phyloP scores from a whole-genome alignment of 805 yeast species.

The Candida rishiriensis region DNA sequence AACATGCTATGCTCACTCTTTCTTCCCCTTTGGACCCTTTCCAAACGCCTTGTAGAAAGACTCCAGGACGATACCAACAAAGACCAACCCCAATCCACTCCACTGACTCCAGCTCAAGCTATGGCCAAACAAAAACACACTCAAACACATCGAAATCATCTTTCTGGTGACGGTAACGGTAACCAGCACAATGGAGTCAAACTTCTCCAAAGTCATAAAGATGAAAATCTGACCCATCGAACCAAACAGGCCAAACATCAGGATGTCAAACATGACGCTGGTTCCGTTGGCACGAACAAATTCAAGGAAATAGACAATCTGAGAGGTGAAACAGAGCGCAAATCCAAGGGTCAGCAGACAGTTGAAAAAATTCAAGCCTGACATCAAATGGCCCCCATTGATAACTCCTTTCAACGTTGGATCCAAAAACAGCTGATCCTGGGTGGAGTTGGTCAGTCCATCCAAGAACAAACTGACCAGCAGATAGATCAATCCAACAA shows the following conservation, averaged over 20 bases:
- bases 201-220: conserved; percentile 74
- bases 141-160: conserved; percentile 89
- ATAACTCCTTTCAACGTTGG: conserved; percentile 34
- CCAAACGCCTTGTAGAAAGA: conserved; percentile 43
- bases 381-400: conserved; percentile 88
- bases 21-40: conserved; percentile 4
- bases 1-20: neutral
- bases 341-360: conserved; percentile 46
- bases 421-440: conserved; percentile 70
- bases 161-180: conserved; percentile 96
- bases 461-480: conserved; percentile 68
- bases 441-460: conserved; percentile 91
- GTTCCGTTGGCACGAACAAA: conserved; percentile 50
- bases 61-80: conserved; percentile 81
- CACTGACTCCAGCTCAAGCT: conserved; percentile 59
- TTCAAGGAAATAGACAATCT: conserved; percentile 42
- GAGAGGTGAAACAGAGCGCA: conserved; percentile 41
- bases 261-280: conserved; percentile 51
- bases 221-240: conserved; percentile 94
- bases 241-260: conserved; percentile 71
- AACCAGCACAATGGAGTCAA: conserved; percentile 79
- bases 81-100: conserved; percentile 74
- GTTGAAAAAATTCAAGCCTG: conserved; percentile 49
- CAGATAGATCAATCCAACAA: conserved; percentile 59
- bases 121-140: conserved; percentile 88